Conservation (phyloP, 2,329 filamentous ascomycete species). For the Alternaria novae-zelandiae region DNA sequence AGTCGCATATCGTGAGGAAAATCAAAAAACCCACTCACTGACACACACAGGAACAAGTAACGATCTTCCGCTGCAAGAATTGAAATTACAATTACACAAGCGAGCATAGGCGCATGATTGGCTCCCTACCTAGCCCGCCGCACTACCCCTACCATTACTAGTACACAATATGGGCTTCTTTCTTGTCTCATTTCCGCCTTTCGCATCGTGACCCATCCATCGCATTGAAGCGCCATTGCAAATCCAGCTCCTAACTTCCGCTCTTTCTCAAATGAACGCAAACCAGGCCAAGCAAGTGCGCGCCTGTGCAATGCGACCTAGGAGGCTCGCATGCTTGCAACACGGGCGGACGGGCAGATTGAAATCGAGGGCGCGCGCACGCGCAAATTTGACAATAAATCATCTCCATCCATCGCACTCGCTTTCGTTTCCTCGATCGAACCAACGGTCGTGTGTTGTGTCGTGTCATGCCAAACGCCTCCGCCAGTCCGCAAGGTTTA, state of each 20-base stretch:
- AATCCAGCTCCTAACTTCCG: slow-evolving; percentile 2
- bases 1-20: slow-evolving; percentile 2
- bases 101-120: slow-evolving; percentile 22
- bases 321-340: not conserved
- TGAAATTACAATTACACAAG: slow-evolving; percentile 36
- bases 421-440: not conserved
- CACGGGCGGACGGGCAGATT: not conserved
- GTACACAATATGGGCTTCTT: not conserved
- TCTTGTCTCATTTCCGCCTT: slow-evolving; percentile 17
- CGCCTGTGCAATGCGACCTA: not conserved
- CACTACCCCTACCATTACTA: slow-evolving; percentile 15
- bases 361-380: not conserved
- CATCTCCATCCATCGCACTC: not conserved
- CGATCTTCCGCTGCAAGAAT: slow-evolving; percentile 17
- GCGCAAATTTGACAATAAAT: not conserved
- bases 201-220: slow-evolving; percentile 6
- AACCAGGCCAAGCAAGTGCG: slow-evolving; percentile 1
- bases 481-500: not conserved
- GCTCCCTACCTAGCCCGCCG: slow-evolving; percentile 12
- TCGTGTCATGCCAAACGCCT: not conserved
- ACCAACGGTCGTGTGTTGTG: not conserved
- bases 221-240: slow-evolving; percentile 12
- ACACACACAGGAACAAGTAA: slow-evolving; percentile 14
- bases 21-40: not conserved
- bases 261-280: slow-evolving; percentile 1